A percentile compares a stretch with the other conserved stretches of the same genome.
phyloP scores from a whole-genome alignment of 768 basidiomycete genomes.

The Tulasnella sp. region DNA sequence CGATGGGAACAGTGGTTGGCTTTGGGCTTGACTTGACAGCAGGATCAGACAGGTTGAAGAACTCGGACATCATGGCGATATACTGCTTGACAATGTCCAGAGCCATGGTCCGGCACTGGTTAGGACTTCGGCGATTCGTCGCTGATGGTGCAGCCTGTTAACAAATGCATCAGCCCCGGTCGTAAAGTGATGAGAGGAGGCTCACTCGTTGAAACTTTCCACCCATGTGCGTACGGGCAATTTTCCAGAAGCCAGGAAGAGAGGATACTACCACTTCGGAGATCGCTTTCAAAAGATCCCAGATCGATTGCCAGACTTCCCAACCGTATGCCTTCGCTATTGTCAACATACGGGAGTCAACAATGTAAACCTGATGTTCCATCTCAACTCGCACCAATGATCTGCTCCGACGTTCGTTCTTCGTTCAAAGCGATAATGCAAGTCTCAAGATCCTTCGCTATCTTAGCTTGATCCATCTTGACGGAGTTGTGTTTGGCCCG shows the following conservation, averaged over 20 bases:
- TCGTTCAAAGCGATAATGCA: constrained; percentile 50
- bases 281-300: constrained; percentile 71
- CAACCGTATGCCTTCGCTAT: constrained; percentile 60
- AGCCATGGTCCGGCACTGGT: constrained; percentile 79
- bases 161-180: no score
- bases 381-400: constrained; percentile 38
- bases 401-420: constrained; percentile 44
- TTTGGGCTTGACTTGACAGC: constrained; percentile 36
- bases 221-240: constrained; percentile 81
- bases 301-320: constrained; percentile 70
- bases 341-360: background rate
- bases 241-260: constrained; percentile 89
- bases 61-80: constrained; percentile 71
- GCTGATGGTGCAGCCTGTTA: constrained; percentile 18
- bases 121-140: constrained; percentile 54
- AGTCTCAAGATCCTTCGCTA: constrained; percentile 47
- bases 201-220: constrained; percentile 83
- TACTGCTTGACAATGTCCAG: constrained; percentile 79
- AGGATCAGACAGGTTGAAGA: constrained; percentile 74
- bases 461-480: constrained; percentile 31
- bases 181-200: constrained; percentile 14
- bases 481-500: constrained; percentile 26
- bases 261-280: constrained; percentile 76
- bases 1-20: constrained; percentile 30
- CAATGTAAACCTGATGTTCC: background rate